Conservation (phyloP, 2,329 filamentous ascomycete genomes). For the Paraphaeosphaeria sporulosa region DNA sequence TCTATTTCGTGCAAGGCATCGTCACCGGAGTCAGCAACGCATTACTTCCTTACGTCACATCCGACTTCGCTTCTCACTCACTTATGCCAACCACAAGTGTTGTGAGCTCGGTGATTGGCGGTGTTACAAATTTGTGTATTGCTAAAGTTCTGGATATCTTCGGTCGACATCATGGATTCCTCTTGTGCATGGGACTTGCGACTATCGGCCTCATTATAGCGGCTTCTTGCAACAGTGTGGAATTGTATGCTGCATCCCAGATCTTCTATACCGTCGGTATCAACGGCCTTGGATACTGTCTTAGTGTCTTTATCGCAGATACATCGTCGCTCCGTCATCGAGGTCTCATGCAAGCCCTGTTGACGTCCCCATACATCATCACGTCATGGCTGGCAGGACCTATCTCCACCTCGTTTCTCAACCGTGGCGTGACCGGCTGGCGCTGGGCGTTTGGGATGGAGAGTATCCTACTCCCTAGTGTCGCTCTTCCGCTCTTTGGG, state of each 20-base stretch:
- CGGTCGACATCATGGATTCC: slow-evolving; percentile 46
- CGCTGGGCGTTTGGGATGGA: slow-evolving; percentile 73
- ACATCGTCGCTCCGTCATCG: slow-evolving; percentile 70
- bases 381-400: slow-evolving; percentile 32
- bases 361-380: slow-evolving; percentile 27
- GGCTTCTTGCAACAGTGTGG: slow-evolving; percentile 66
- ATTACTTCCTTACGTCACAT: slow-evolving; percentile 47
- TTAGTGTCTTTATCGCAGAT: slow-evolving; percentile 72
- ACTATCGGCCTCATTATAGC: slow-evolving; percentile 65
- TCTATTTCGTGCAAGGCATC: slow-evolving; percentile 56
- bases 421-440: slow-evolving; percentile 56
- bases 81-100: slow-evolving; percentile 42
- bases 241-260: slow-evolving; percentile 67
- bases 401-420: slow-evolving; percentile 49
- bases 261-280: slow-evolving; percentile 64
- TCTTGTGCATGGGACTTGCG: slow-evolving; percentile 31
- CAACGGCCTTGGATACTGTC: slow-evolving; percentile 52
- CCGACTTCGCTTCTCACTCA: slow-evolving; percentile 38
- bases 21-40: slow-evolving; percentile 50
- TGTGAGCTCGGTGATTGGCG: slow-evolving; percentile 44
- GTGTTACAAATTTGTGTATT: slow-evolving; percentile 44
- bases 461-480: slow-evolving; percentile 66
- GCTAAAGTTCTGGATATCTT: slow-evolving; percentile 50
- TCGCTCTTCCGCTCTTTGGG: slow-evolving; percentile 65
- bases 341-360: slow-evolving; percentile 65